Percentiles rank a stretch among this genome's conserved stretches.
Conservation (phyloP, 2,329 filamentous ascomycete species). For the Fusarium newnesense region DNA sequence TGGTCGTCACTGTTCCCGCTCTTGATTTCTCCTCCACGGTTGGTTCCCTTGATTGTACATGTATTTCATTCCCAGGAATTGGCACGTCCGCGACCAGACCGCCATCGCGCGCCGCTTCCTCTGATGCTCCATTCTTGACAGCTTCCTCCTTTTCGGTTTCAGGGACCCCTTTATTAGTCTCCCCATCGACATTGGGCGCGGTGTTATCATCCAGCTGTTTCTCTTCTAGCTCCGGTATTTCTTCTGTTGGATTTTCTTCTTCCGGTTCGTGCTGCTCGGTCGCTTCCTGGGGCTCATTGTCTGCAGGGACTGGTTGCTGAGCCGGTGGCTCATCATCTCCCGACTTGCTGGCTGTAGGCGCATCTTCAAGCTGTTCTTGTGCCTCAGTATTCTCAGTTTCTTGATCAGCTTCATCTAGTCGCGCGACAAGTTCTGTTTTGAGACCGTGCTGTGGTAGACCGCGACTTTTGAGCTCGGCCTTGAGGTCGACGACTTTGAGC, state of each 20-base stretch:
- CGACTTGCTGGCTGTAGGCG: conserved; percentile 18
- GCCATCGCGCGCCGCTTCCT: conserved; percentile 3
- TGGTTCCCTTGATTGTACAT: conserved; percentile 16
- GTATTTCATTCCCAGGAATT: conserved; percentile 9
- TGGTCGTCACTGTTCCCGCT: conserved; percentile 15
- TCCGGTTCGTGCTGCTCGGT: conserved; percentile 10
- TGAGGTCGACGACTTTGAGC: conserved; percentile 80
- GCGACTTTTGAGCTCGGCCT: conserved; percentile 77
- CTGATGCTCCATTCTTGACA: conserved; percentile 12
- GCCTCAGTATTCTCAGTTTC: conserved; percentile 7
- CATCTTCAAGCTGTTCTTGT: conserved; percentile 18
- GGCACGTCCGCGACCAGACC: conserved; percentile 6
- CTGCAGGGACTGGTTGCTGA: neutral
- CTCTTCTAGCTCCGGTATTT: neutral
- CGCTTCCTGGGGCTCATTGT: neutral
- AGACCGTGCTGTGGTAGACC: conserved; percentile 76
- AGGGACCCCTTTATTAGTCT: conserved; percentile 1
- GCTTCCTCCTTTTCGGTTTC: conserved; percentile 9
- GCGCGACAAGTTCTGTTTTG: conserved; percentile 76
- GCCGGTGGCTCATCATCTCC: conserved; percentile 4
- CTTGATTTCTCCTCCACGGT: conserved; percentile 15
- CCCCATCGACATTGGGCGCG: neutral
- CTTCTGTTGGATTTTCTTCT: conserved; percentile 5
- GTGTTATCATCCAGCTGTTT: neutral
- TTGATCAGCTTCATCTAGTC: conserved; percentile 56